Conservation (phyloP, 495 filamentous ascomycete species). For the Lentithecium fluviatile region DNA sequence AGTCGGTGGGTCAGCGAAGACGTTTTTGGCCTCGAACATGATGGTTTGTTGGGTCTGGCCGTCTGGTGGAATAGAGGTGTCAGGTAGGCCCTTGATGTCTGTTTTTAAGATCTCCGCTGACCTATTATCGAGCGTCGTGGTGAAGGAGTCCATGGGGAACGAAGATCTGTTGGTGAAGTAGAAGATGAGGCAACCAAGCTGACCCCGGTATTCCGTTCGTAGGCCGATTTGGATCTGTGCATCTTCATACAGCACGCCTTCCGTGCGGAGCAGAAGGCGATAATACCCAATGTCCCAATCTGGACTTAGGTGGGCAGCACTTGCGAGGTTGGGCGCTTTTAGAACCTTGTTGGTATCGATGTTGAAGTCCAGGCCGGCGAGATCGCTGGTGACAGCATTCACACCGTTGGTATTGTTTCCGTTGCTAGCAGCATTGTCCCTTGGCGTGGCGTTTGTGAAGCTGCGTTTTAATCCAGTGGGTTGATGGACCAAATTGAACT, state of each 20-base stretch:
- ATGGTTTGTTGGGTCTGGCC: conserved; percentile 89
- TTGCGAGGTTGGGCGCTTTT: conserved; percentile 77
- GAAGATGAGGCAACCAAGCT: conserved; percentile 91
- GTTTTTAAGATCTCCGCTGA: conserved; percentile 67
- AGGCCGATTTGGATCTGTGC: conserved; percentile 89
- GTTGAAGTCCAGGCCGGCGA: conserved; percentile 78
- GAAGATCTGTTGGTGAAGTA: conserved; percentile 94
- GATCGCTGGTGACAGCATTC: conserved; percentile 36
- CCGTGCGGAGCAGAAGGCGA: conserved; percentile 69
- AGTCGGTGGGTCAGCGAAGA: conserved; percentile 83
- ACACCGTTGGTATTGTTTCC: conserved; percentile 43
- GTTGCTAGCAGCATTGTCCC: conserved; percentile 43
- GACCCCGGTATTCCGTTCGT: conserved; percentile 87
- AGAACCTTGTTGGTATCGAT: conserved; percentile 58
- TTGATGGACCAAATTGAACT: conserved; percentile 72
- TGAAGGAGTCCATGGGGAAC: conserved; percentile 79
- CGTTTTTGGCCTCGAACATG: conserved; percentile 80
- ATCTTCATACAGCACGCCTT: conserved; percentile 93
- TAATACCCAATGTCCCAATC: conserved; percentile 94
- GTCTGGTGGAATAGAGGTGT: conserved; percentile 71
- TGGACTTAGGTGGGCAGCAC: conserved; percentile 85
- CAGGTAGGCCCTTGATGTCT: conserved; percentile 83
- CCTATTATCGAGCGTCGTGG: conserved; percentile 85
- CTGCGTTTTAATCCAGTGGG: conserved; percentile 80
- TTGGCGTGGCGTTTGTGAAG: conserved; percentile 57